These are phyloP conservation scores for Xylariaceae sp. DNA, from an alignment of 2,329 filamentous ascomycete species.

Conservation along the genomic window DNA sequence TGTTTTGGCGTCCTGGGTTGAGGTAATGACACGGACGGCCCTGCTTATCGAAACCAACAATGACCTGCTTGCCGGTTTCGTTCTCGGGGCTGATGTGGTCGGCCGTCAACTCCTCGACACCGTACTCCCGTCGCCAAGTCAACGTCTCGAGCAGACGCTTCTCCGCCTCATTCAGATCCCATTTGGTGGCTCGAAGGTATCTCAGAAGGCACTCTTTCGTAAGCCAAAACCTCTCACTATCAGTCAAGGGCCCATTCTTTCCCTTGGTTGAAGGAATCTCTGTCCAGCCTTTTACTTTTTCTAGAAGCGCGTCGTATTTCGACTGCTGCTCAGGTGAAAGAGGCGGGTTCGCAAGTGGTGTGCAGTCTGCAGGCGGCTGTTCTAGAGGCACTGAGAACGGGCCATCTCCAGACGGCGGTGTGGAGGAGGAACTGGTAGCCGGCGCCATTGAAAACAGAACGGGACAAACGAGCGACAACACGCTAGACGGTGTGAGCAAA, in stretches of 20 bases:
- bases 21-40: conserved; percentile 88
- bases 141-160: conserved; percentile 77
- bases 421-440: conserved; percentile 2
- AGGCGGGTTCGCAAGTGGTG: conserved; percentile 49
- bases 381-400: conserved; percentile 51
- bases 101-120: conserved; percentile 68
- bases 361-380: conserved; percentile 52
- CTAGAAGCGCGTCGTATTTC: conserved; percentile 77
- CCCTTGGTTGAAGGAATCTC: conserved; percentile 56
- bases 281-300: conserved; percentile 64
- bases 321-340: conserved; percentile 71
- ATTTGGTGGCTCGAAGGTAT: conserved; percentile 91
- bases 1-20: conserved; percentile 87
- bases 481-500: background rate
- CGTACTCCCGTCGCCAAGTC: conserved; percentile 86
- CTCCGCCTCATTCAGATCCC: conserved; percentile 69
- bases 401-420: conserved; percentile 16
- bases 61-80: conserved; percentile 91
- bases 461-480: background rate
- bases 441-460: conserved; percentile 12
- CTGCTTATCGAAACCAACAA: conserved; percentile 80
- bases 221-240: conserved; percentile 81
- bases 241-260: conserved; percentile 61
- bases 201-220: conserved; percentile 87
- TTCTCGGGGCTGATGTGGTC: conserved; percentile 93